Percentiles rank a stretch among this genome's conserved stretches.
These are phyloP conservation scores for Aspergillus brunneoviolaceus DNA, from an alignment of 2,329 filamentous ascomycete genomes.

Conservation along the genomic window DNA sequence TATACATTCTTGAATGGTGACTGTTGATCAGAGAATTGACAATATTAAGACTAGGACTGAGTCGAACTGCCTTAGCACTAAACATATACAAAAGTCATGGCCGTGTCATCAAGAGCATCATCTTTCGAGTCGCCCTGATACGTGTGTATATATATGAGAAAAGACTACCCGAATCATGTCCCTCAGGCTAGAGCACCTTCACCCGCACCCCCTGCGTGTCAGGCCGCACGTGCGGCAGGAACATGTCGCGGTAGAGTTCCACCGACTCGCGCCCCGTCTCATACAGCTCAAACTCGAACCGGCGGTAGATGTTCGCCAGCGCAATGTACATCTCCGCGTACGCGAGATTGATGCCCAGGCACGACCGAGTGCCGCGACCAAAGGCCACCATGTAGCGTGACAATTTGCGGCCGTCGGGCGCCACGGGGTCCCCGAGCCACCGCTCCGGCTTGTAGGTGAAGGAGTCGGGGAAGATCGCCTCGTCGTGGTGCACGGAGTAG, in stretches of 20 bases:
- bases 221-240: conserved; percentile 13
- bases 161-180: no score
- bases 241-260: conserved; percentile 13
- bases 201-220: conserved; percentile 13
- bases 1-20: no score
- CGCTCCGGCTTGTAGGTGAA: conserved; percentile 15
- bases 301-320: conserved; percentile 14
- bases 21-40: no score
- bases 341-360: conserved; percentile 15
- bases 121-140: background rate
- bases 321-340: conserved; percentile 16
- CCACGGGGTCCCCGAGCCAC: conserved; percentile 11
- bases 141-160: background rate
- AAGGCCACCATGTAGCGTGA: conserved; percentile 14
- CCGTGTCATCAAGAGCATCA: background rate
- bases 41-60: no score
- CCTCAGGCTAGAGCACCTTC: background rate
- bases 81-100: no score
- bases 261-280: conserved; percentile 11
- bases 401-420: conserved; percentile 12
- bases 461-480: conserved; percentile 15
- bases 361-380: conserved; percentile 12
- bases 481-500: conserved; percentile 14
- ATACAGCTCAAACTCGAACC: conserved; percentile 15
- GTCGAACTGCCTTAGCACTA: no score